Percentiles rank a stretch among this genome's conserved stretches.
Conservation (phyloP, 768 basidiomycete genomes). For the Favolaschia claudopus region DNA sequence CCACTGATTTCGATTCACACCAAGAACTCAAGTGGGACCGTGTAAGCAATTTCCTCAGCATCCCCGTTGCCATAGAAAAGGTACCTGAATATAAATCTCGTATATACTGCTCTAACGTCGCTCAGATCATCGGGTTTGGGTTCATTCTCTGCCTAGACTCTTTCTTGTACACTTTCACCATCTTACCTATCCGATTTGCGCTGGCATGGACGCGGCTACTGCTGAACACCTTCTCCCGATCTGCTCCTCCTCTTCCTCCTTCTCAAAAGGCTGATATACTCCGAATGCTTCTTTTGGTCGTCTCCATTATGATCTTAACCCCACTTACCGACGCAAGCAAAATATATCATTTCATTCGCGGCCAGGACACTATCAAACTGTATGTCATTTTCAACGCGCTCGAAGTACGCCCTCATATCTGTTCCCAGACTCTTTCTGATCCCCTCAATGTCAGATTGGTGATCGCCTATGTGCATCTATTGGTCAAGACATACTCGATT, state of each 20-base stretch:
- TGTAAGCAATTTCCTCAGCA: constrained; percentile 93
- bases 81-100: constrained; percentile 46
- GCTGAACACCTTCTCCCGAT: constrained; percentile 55
- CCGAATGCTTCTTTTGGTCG: constrained; percentile 76
- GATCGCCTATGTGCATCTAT: constrained; percentile 95
- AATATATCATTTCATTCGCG: constrained; percentile 97
- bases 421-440: constrained; percentile 13
- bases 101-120: neutral
- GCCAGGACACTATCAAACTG: constrained; percentile 97
- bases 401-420: constrained; percentile 68
- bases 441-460: constrained; percentile 69
- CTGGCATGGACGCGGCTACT: constrained; percentile 69
- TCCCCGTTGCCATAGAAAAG: constrained; percentile 94
- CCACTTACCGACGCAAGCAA: constrained; percentile 94
- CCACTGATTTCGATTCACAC: constrained; percentile 93
- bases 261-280: constrained; percentile 94
- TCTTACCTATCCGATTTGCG: constrained; percentile 88
- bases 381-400: constrained; percentile 99
- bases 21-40: constrained; percentile 96
- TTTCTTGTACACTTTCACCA: constrained; percentile 97
- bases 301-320: constrained; percentile 77
- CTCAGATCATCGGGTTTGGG: constrained; percentile 89
- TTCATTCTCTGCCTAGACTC: constrained; percentile 94
- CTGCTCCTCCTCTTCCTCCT: constrained; percentile 70
- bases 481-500: constrained; percentile 97